Conservation (phyloP, 345 rosid genomes). For the Garcia nutans region DNA sequence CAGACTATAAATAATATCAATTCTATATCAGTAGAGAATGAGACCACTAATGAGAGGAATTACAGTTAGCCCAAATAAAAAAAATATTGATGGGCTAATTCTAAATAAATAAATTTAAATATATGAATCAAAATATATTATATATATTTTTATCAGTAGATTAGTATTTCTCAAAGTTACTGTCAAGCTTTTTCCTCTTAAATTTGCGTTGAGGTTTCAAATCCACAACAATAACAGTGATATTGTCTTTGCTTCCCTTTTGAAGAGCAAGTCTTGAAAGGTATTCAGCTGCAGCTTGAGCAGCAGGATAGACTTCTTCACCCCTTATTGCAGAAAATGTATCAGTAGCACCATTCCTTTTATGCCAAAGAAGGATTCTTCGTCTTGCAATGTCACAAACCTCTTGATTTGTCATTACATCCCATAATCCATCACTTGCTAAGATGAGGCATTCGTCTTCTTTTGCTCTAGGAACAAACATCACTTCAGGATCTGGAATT, state of each 20-base stretch:
- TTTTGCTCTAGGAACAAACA: constrained; percentile 47
- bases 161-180: constrained; percentile 4
- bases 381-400: constrained; percentile 62
- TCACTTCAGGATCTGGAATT: constrained; percentile 72
- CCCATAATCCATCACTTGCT: constrained; percentile 89
- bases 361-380: constrained; percentile 62
- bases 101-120: neutral
- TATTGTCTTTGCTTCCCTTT: constrained; percentile 82
- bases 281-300: constrained; percentile 72
- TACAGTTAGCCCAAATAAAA: constrained; percentile 16
- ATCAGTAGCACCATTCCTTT: constrained; percentile 40
- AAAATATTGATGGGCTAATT: constrained; percentile 16
- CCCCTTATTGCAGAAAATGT: constrained; percentile 31
- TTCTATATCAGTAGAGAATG: no score
- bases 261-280: constrained; percentile 63
- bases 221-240: constrained; percentile 68
- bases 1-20: no score
- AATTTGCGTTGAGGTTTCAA: constrained; percentile 64
- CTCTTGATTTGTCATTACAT: constrained; percentile 65
- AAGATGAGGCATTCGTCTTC: constrained; percentile 74
- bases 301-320: constrained; percentile 55
- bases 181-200: constrained; percentile 41
- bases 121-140: no score
- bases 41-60: neutral
- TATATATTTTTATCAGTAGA: neutral